Evolutionary conservation across 1,139 yeast species (phyloP).

Genomic region (Yamadazyma atmosphaerica): DNA sequence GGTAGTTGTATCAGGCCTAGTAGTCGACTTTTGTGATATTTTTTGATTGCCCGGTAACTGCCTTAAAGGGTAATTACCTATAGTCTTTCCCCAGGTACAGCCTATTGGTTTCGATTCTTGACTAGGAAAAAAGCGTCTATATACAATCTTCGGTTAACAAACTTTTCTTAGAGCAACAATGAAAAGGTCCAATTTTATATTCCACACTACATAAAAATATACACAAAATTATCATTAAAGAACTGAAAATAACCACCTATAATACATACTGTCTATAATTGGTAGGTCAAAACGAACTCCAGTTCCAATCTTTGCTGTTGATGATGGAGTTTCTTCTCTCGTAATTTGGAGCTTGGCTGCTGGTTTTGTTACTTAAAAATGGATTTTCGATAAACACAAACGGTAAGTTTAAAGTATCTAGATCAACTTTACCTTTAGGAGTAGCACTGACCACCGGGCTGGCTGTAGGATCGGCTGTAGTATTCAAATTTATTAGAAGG

Average conservation of each 20-base stretch:
- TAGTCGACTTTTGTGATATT: too few species aligned
- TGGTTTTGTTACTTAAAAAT: conserved; percentile 19
- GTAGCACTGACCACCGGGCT: background rate
- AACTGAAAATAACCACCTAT: background rate
- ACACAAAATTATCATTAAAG: background rate
- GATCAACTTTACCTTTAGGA: background rate
- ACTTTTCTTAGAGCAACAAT: too few species aligned
- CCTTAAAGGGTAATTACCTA: too few species aligned
- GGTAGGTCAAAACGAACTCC: conserved; percentile 45
- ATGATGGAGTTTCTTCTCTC: conserved; percentile 12
- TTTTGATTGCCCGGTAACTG: too few species aligned
- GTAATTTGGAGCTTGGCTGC: background rate
- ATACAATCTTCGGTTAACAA: too few species aligned
- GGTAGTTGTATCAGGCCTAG: too few species aligned
- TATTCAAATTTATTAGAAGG: conserved; percentile 29
- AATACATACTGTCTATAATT: background rate
- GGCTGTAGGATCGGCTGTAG: conserved; percentile 5
- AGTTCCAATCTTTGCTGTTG: conserved; percentile 39
- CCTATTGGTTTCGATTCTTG: background rate
- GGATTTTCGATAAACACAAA: conserved; percentile 44
- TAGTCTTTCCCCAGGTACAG: too few species aligned
- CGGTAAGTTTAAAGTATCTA: conserved; percentile 19
- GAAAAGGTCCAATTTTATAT: too few species aligned
- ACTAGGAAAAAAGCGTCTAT: background rate
- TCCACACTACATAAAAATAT: background rate